phyloP scores from a whole-genome alignment of 441 rosid species.

The Croton laevigatus region DNA sequence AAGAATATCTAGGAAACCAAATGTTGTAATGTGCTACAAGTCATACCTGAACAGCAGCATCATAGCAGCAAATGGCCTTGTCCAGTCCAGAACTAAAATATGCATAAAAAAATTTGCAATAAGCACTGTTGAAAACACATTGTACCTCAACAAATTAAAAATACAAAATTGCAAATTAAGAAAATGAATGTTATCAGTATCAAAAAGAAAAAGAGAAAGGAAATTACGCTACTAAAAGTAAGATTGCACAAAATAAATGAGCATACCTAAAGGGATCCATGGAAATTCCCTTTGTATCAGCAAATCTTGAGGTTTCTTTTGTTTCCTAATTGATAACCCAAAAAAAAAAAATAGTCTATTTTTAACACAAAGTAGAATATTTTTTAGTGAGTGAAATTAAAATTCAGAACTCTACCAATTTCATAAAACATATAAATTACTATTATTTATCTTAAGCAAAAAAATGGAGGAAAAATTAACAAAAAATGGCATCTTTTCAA shows the following conservation, averaged over 20 bases:
- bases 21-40: background rate
- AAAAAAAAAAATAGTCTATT: background rate
- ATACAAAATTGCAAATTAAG: background rate
- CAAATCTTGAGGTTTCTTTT: slow-evolving; percentile 54
- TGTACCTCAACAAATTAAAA: background rate
- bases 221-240: background rate
- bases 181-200: background rate
- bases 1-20: background rate
- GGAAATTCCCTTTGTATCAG: slow-evolving; percentile 41
- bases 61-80: slow-evolving; percentile 72
- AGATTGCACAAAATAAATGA: background rate
- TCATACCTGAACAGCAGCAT: slow-evolving; percentile 78
- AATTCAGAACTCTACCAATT: background rate
- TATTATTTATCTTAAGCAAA: background rate
- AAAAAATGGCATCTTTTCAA: too few relatives aligned
- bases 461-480: background rate
- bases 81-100: slow-evolving; percentile 48
- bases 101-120: slow-evolving; percentile 1
- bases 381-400: background rate
- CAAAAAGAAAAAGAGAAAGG: background rate
- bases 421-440: too few relatives aligned
- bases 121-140: background rate
- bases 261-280: slow-evolving; percentile 41
- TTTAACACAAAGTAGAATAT: background rate
- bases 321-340: slow-evolving; percentile 42